Evolutionary conservation across 805 yeast genomes (phyloP).

Genomic region (Saccharomycopsis sp.): DNA sequence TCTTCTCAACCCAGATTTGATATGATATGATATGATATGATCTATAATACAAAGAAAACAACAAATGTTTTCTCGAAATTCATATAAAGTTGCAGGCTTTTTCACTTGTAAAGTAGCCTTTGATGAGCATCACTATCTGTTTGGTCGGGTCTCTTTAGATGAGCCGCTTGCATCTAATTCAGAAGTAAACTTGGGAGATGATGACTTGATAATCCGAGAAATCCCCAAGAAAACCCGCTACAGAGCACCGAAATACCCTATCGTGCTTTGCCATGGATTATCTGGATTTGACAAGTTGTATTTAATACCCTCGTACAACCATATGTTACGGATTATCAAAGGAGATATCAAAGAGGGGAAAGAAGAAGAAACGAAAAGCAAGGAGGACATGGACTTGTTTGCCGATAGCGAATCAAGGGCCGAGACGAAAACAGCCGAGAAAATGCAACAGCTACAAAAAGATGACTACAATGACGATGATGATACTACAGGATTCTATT

Average conservation of each 20-base stretch:
- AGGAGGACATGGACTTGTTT: slow-evolving; percentile 13
- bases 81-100: not conserved
- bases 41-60: not conserved
- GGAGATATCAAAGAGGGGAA: slow-evolving; percentile 20
- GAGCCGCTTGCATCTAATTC: not conserved
- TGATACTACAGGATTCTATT: slow-evolving; percentile 32
- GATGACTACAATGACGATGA: slow-evolving; percentile 16
- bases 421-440: slow-evolving; percentile 20
- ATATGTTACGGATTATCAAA: slow-evolving; percentile 25
- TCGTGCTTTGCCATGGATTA: slow-evolving; percentile 81
- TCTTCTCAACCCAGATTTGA: not conserved
- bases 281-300: slow-evolving; percentile 66
- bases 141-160: not conserved
- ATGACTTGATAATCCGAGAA: not conserved
- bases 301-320: slow-evolving; percentile 37
- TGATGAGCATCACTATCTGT: not conserved
- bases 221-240: slow-evolving; percentile 29
- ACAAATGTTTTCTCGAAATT: not conserved
- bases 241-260: slow-evolving; percentile 60
- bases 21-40: not conserved
- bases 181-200: not conserved
- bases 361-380: slow-evolving; percentile 24
- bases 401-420: slow-evolving; percentile 13
- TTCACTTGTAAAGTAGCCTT: not conserved
- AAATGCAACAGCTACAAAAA: slow-evolving; percentile 7